Base-by-base conservation (phyloP, 2,329 filamentous ascomycete species). In the Hypoxylon sp. region DNA sequence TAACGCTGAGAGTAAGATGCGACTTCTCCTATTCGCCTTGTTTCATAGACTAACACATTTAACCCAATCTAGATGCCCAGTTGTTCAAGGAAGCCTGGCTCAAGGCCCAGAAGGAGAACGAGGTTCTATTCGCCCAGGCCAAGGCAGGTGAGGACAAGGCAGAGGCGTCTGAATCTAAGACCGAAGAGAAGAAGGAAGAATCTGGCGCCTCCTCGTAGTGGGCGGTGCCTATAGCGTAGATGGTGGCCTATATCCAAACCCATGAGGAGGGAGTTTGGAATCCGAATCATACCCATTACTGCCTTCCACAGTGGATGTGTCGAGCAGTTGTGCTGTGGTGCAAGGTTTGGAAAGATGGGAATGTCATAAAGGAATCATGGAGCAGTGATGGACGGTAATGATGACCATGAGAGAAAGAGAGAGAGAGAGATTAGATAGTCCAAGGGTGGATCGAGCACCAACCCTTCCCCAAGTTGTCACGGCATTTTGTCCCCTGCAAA, bases 41-140 rank as follows among this genome's bases (percentile, higher is more conserved):
- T n/a, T 42, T 17, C 35, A 35, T 26, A 72, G 66, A 64, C 77
- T 80, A 74, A 81, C 74, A 31, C 11, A 14, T 37, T 13, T 14
- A n/a, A 39, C 53, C 52, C 19, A 73, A 42, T 55, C 17, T 72
- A 97, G 94, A 98, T 79, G 96, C 96, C 86, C 97, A 98, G 83
- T 86, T 90, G 69, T 98, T 99, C 90, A 98, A 98, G 88, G 95
- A 98, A 74, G 91, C 94, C 63, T 98, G 98, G 86, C 90, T 97
- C 85, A 94, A 97, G 87, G 95, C 96, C 60, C 94, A 98, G 86
- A 90, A 95, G 85, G 94, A 97, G 81, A 99, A 98, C 84, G 94
- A 96, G 87, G 89, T 88, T 73, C 86, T 97, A 65, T 97, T 98
- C 24, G 54, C 44, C 26, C 47, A 63, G 19, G 65, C 76, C 31